Percentiles rank a stretch among this genome's conserved stretches.
Conservation (phyloP, 345 rosid species). For the Aquilaria sinensis region DNA sequence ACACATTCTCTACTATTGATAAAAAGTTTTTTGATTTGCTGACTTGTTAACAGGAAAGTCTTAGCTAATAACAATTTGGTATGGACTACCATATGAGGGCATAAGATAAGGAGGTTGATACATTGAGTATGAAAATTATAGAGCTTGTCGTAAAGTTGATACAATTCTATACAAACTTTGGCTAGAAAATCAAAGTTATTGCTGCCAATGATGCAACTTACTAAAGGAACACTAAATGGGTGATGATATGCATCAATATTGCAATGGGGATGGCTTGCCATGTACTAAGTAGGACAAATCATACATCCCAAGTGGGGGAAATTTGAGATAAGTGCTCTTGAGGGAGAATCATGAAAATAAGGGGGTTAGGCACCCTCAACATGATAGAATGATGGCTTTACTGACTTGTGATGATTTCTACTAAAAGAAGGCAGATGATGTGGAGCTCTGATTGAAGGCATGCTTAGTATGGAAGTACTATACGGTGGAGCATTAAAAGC, state of each 20-base stretch:
- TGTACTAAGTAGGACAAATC: not conserved
- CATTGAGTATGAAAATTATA: not conserved
- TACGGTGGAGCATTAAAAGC: not conserved
- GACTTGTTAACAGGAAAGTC: no score
- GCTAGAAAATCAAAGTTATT: not conserved
- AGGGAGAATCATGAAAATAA: no score
- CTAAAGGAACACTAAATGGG: no score
- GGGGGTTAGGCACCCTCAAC: no score
- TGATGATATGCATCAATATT: no score
- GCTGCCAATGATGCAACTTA: no score
- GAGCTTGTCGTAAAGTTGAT: no score
- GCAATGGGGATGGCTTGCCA: no score
- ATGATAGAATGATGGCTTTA: no score
- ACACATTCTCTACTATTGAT: not conserved
- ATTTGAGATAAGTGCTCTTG: not conserved
- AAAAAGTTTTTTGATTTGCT: not conserved
- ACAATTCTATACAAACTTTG: no score
- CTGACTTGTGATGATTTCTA: not conserved
- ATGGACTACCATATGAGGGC: not conserved
- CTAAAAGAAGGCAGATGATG: not conserved
- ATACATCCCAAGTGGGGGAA: not conserved
- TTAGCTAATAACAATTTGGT: not conserved
- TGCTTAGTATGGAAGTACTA: not conserved
- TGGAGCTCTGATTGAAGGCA: not conserved
- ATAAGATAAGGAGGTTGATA: not conserved